Evolutionary conservation across 495 filamentous ascomycete genomes (phyloP).

Genomic region (Mycothermus thermophilus): DNA sequence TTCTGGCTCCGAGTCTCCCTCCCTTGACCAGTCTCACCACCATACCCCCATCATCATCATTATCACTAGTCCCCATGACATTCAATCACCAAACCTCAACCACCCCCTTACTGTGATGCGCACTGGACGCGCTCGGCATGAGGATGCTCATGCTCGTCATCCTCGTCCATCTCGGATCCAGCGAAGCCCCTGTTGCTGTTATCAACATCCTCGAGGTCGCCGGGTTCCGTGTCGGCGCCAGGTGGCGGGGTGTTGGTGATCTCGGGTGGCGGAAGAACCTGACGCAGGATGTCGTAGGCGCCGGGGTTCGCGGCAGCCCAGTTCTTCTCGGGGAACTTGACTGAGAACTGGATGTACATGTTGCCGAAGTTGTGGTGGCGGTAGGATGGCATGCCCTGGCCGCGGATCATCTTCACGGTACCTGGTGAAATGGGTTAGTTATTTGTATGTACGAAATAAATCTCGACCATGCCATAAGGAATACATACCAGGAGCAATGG

Average conservation of each 20-base stretch:
- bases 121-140: constrained; percentile 93
- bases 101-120: constrained; percentile 68
- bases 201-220: constrained; percentile 78
- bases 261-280: constrained; percentile 62
- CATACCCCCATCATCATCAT: too few species aligned
- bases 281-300: constrained; percentile 54
- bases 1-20: too few species aligned
- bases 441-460: too few species aligned
- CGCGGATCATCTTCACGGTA: constrained; percentile 82
- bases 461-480: too few species aligned
- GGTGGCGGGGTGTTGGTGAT: constrained; percentile 46
- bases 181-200: constrained; percentile 62
- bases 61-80: too few species aligned
- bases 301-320: constrained; percentile 42
- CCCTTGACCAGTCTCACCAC: too few species aligned
- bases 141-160: constrained; percentile 50
- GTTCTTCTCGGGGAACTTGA: constrained; percentile 78
- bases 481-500: constrained; percentile 75
- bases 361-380: constrained; percentile 95
- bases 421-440: constrained; percentile 38
- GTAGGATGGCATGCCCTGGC: constrained; percentile 95
- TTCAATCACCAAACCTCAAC: not conserved
- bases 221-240: constrained; percentile 74
- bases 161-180: constrained; percentile 51
- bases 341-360: constrained; percentile 92